Evolutionary conservation across 192 early-diverging fungal genomes (phyloP), one percentile per base, ranked within the genome.

Genomic region (Entomortierella parvispora): DNA sequence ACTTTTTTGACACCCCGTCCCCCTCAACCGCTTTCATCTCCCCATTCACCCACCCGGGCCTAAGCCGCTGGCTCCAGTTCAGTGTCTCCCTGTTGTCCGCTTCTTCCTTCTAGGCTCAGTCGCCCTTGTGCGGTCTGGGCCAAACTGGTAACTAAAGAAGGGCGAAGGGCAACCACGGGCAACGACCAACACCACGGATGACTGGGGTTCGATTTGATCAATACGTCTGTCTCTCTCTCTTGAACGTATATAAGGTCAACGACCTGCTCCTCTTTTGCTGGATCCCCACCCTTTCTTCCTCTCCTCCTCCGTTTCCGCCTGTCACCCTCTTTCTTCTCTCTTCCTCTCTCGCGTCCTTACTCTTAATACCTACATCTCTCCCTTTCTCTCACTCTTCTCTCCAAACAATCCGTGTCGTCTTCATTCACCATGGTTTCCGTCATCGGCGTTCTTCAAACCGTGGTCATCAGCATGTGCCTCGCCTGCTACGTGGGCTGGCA

Each of bases 381-480:
- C 18, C n/a, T n/a, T n/a, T n/a, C n/a, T n/a, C n/a, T n/a, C n/a
- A n/a, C n/a, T n/a, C n/a, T n/a, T n/a, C 37, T 12, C 12, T 40
- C 37, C 6, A 20, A 49, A 18, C 47, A 49, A 23, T 20, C 47
- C n/a, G n/a, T n/a, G n/a, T n/a, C n/a, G n/a, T n/a, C n/a, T n/a
- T n/a, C n/a, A n/a, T n/a, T n/a, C n/a, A 49, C 25, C 52, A 56
- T 50, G 58, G 45, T 25, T 49, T 44, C 26, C 20, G 62, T 77
- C 23, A 40, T 40, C 12, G 37, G 37, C 12, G 28, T 65, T 23
- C 29, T 77, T 9, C 29, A 22, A 4, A 32, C 53, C 22, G 4
- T 59, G 0, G 29, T 68, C 15, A 77, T 77, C 52, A 17, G 47
- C 29, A 0, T 58, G 26, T 77, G 74, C 34, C 29, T 77, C 18